Conservation (phyloP, 352 stramenopile genomes). For the Phytophthora nicotianae region DNA sequence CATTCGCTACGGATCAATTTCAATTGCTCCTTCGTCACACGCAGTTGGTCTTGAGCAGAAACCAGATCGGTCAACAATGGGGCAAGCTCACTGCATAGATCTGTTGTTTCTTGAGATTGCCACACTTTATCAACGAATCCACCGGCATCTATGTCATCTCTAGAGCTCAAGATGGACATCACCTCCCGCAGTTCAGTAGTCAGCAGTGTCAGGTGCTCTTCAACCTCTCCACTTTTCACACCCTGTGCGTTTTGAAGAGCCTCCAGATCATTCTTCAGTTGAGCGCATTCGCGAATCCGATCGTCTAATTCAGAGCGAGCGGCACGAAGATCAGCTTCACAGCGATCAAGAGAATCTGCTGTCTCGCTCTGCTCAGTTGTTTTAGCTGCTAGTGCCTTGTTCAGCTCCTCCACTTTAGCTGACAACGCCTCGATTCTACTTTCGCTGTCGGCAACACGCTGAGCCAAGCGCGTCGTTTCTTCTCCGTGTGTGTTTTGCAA, state of each 20-base stretch:
- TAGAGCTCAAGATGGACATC: not conserved
- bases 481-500: constrained; percentile 19
- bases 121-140: constrained; percentile 15
- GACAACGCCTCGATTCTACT: constrained; percentile 15
- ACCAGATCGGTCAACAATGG: constrained; percentile 15
- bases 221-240: constrained; percentile 12
- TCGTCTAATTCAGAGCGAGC: constrained; percentile 20
- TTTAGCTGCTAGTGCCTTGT: constrained; percentile 18
- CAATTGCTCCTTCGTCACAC: constrained; percentile 16
- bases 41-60: constrained; percentile 21
- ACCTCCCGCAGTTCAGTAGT: constrained; percentile 23
- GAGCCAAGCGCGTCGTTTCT: constrained; percentile 17
- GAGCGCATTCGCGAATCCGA: constrained; percentile 17
- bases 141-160: constrained; percentile 5
- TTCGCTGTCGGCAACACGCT: constrained; percentile 17
- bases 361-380: constrained; percentile 17
- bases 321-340: constrained; percentile 19
- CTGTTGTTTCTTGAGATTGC: constrained; percentile 22
- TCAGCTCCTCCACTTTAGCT: constrained; percentile 17
- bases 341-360: constrained; percentile 16
- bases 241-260: constrained; percentile 16
- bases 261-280: constrained; percentile 28
- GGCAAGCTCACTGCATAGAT: constrained; percentile 19
- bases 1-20: constrained; percentile 8
- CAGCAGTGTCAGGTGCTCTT: constrained; percentile 15